Evolutionary conservation across 805 yeast species (phyloP).

Genomic region (Candida nanaspora): DNA sequence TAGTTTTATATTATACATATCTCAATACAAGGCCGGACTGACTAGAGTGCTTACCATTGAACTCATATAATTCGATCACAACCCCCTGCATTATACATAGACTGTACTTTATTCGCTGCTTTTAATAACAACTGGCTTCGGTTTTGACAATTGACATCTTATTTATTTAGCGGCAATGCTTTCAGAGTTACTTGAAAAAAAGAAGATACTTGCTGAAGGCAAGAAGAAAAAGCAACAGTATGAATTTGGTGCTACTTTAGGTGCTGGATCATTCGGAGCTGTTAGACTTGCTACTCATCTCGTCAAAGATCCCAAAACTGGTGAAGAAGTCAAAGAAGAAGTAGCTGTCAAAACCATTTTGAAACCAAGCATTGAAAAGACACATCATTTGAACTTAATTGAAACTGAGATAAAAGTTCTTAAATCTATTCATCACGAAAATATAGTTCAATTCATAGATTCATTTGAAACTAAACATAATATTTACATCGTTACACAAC

Average conservation of each 20-base stretch:
- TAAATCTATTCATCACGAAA: slow-evolving; percentile 60
- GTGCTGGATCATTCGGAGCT: slow-evolving; percentile 94
- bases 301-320: slow-evolving; percentile 28
- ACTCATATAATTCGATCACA: no score
- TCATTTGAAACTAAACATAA: slow-evolving; percentile 86
- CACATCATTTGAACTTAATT: slow-evolving; percentile 49
- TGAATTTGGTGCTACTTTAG: slow-evolving; percentile 75
- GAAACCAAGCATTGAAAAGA: slow-evolving; percentile 74
- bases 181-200: background rate
- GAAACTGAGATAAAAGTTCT: slow-evolving; percentile 67
- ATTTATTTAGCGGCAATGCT: no score
- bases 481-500: slow-evolving; percentile 81
- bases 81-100: no score
- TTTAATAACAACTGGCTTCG: no score
- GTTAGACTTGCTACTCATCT: slow-evolving; percentile 61
- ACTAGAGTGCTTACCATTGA: no score
- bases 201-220: background rate
- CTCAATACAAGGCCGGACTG: no score
- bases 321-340: slow-evolving; percentile 42
- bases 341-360: slow-evolving; percentile 82
- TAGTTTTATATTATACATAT: no score
- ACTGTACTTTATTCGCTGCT: no score
- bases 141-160: no score
- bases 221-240: slow-evolving; percentile 28
- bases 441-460: slow-evolving; percentile 75